A percentile compares a stretch with the other conserved stretches of the same genome.
phyloP scores from a whole-genome alignment of 202 grass and related monocot species.

The Panicum virgatum region DNA sequence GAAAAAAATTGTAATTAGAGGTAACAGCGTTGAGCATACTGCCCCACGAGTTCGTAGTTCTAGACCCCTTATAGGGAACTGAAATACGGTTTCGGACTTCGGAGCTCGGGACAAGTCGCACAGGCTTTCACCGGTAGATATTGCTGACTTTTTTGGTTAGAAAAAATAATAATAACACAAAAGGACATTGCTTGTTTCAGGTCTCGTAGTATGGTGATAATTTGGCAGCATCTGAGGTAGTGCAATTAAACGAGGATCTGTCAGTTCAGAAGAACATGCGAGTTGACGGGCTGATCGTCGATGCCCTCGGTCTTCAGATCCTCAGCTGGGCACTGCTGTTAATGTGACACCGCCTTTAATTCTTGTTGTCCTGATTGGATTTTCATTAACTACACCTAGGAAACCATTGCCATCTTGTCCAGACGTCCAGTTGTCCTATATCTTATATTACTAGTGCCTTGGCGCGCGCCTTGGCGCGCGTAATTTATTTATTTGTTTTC shows the following conservation, averaged over 20 bases:
- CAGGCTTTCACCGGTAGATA: not conserved
- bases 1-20: too few relatives aligned
- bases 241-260: slow-evolving; percentile 4
- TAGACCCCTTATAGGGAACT: too few relatives aligned
- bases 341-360: not conserved
- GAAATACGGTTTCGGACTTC: too few relatives aligned
- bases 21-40: too few relatives aligned
- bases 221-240: not conserved
- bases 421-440: too few relatives aligned
- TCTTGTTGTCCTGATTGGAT: not conserved
- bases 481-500: too few relatives aligned
- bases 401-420: not conserved
- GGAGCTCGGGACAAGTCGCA: not conserved
- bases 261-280: slow-evolving; percentile 23
- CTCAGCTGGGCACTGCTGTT: not conserved
- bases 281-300: slow-evolving; percentile 3
- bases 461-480: too few relatives aligned
- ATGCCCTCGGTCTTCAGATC: not conserved
- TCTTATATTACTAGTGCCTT: too few relatives aligned
- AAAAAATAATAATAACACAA: too few relatives aligned
- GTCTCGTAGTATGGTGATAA: not conserved
- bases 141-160: not conserved
- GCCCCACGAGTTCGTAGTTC: too few relatives aligned
- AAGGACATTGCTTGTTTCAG: not conserved
- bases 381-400: not conserved